Evolutionary conservation across 306 rosid species (phyloP).

Genomic region (Acacia melanoxylon): DNA sequence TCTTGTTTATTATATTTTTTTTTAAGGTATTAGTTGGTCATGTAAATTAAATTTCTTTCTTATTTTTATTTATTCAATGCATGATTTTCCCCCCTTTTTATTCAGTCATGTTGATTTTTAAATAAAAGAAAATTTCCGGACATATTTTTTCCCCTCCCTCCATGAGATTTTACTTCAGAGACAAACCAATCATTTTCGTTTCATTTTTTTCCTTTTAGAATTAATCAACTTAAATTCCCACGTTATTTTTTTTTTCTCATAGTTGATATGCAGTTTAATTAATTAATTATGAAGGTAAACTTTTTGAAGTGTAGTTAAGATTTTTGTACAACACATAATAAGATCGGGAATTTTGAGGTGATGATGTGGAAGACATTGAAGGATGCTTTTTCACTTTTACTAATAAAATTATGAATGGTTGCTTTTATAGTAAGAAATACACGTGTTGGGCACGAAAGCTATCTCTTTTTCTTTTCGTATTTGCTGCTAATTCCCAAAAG

Average conservation of each 20-base stretch:
- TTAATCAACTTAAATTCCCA: background rate
- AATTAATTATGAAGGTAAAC: background rate
- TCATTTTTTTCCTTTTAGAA: background rate
- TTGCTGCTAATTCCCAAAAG: background rate
- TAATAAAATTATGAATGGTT: background rate
- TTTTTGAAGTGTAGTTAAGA: background rate
- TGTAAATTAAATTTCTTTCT: no score
- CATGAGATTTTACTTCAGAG: background rate
- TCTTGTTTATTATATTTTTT: no score
- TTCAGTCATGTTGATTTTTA: no score
- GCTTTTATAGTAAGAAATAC: background rate
- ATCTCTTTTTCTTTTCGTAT: background rate
- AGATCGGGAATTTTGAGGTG: background rate
- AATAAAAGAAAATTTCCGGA: no score
- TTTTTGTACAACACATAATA: background rate
- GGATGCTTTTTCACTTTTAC: background rate
- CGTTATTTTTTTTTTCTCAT: background rate
- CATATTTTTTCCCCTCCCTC: background rate
- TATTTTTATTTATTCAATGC: no score
- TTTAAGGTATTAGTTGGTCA: no score
- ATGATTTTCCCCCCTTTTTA: no score
- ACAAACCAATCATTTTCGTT: background rate
- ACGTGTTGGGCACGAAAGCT: background rate
- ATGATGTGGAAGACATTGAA: background rate
- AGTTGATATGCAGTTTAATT: background rate